Conservation (phyloP, 768 basidiomycete genomes). For the Nidularia pulvinata region DNA sequence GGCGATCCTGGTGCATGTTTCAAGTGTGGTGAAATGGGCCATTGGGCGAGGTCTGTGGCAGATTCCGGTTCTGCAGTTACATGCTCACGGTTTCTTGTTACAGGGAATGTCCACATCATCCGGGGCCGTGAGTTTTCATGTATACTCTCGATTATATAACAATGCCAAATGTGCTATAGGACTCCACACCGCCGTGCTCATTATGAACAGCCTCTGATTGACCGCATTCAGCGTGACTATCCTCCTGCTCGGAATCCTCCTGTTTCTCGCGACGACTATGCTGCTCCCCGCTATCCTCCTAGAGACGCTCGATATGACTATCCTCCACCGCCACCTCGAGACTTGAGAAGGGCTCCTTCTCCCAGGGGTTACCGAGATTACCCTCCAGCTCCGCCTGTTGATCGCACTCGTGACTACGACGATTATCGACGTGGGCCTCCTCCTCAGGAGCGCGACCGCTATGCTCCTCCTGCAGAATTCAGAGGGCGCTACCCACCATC, state of each 20-base stretch:
- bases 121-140: slow-evolving; percentile 43
- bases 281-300: slow-evolving; percentile 38
- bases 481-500: slow-evolving; percentile 55
- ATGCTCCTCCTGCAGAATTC: slow-evolving; percentile 47
- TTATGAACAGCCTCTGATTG: slow-evolving; percentile 53
- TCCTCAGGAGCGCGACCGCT: slow-evolving; percentile 47
- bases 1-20: slow-evolving; percentile 91
- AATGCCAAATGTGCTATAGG: slow-evolving; percentile 8
- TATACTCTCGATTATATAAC: background rate
- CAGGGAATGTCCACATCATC: slow-evolving; percentile 74
- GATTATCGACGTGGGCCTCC: slow-evolving; percentile 59
- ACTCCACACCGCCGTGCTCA: slow-evolving; percentile 36
- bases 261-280: slow-evolving; percentile 57
- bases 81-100: slow-evolving; percentile 1
- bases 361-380: slow-evolving; percentile 73
- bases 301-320: slow-evolving; percentile 67
- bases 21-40: slow-evolving; percentile 82
- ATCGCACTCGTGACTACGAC: slow-evolving; percentile 67
- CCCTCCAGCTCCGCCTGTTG: slow-evolving; percentile 40
- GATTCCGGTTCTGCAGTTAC: background rate
- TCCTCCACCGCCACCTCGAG: slow-evolving; percentile 49
- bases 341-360: slow-evolving; percentile 61
- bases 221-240: slow-evolving; percentile 65
- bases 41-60: slow-evolving; percentile 79
- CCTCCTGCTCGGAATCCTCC: slow-evolving; percentile 32